Evolutionary conservation across 2,329 filamentous ascomycete genomes (phyloP).

Genomic region (Arthroderma sp.): DNA sequence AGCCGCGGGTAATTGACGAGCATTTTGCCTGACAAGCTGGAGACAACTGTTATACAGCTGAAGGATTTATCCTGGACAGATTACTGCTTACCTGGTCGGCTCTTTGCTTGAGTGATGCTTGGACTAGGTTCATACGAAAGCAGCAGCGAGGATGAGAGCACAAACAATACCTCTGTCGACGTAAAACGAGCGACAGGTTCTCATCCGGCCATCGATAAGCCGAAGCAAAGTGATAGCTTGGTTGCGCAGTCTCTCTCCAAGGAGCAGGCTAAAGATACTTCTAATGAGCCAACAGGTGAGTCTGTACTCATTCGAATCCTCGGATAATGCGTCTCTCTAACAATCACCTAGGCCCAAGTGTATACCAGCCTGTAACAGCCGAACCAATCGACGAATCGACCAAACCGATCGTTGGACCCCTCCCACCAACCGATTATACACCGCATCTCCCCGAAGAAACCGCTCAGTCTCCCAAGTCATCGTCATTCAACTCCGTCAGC

Average conservation of each 20-base stretch:
- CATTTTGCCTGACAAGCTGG: not conserved
- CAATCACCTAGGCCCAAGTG: not conserved
- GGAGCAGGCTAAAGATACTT: not conserved
- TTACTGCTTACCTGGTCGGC: not conserved
- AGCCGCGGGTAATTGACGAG: no score
- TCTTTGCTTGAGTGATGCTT: constrained; percentile 22
- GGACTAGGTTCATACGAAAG: constrained; percentile 35
- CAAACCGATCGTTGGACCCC: constrained; percentile 25
- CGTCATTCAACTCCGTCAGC: constrained; percentile 40
- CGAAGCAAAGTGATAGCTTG: not conserved
- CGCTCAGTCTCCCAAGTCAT: constrained; percentile 22
- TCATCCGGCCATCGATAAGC: not conserved
- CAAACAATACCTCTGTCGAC: not conserved
- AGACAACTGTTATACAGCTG: not conserved
- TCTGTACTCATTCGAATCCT: not conserved
- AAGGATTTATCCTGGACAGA: not conserved
- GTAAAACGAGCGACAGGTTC: not conserved
- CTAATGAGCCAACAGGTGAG: not conserved
- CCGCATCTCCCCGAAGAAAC: constrained; percentile 4
- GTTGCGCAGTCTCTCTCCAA: not conserved
- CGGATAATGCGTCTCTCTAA: not conserved
- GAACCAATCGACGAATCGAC: not conserved
- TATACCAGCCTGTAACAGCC: constrained; percentile 13
- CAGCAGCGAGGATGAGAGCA: constrained; percentile 35
- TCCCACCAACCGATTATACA: constrained; percentile 18